phyloP scores from a whole-genome alignment of 306 rosid species.

The Pterocarpus santalinus region DNA sequence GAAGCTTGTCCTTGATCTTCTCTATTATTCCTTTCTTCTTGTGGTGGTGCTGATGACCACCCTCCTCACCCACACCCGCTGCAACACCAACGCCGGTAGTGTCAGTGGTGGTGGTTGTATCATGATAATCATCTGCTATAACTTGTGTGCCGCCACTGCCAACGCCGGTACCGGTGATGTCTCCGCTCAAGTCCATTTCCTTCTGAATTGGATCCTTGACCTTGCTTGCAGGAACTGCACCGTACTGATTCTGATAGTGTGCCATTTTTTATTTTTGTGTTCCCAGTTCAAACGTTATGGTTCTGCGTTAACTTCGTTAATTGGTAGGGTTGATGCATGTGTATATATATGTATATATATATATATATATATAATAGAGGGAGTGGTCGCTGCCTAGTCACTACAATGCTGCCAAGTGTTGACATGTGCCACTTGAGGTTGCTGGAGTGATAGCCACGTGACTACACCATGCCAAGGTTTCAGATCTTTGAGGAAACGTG shows the following conservation, averaged over 20 bases:
- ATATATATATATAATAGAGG: background rate
- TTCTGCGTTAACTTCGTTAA: too few relatives aligned
- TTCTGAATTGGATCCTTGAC: constrained; percentile 37
- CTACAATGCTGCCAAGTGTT: constrained; percentile 1
- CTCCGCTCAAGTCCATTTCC: constrained; percentile 40
- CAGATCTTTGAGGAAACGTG: background rate
- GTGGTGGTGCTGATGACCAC: background rate
- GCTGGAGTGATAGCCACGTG: constrained; percentile 32
- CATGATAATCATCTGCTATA: background rate
- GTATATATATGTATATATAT: background rate
- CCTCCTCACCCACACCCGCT: background rate
- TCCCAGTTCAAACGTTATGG: background rate
- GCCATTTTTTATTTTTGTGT: constrained; percentile 7
- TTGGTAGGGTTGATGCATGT: background rate
- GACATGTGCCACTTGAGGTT: constrained; percentile 29
- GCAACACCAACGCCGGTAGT: background rate
- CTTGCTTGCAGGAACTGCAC: constrained; percentile 50
- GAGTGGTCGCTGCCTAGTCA: constrained; percentile 38
- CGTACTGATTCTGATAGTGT: constrained; percentile 55
- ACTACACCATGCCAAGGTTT: background rate
- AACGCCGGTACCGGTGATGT: constrained; percentile 15
- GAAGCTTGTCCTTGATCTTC: constrained; percentile 55
- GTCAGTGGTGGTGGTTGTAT: background rate
- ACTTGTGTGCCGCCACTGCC: background rate
- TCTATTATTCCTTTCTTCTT: constrained; percentile 53